Percentiles rank a stretch among this genome's conserved stretches.
Conservation (phyloP, 441 rosid species). For the Biscutella auriculata region DNA sequence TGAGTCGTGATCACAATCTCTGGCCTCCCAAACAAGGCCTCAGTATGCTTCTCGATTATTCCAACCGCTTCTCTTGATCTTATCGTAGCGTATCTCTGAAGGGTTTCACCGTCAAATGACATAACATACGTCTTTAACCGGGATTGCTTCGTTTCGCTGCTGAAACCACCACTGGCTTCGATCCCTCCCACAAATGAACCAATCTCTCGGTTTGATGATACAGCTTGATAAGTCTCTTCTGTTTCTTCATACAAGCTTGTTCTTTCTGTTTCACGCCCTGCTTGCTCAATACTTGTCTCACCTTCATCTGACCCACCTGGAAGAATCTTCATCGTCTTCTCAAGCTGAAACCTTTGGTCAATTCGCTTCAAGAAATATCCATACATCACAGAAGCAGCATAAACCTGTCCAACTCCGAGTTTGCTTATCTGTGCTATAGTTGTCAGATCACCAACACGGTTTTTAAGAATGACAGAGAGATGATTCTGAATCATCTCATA, state of each 20-base stretch:
- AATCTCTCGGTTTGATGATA: conserved; percentile 53
- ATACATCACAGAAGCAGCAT: conserved; percentile 92
- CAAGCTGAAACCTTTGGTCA: conserved; percentile 91
- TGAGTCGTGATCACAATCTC: conserved; percentile 60
- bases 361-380: conserved; percentile 87
- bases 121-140: conserved; percentile 66
- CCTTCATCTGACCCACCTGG: conserved; percentile 30
- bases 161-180: too few species aligned
- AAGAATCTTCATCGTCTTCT: conserved; percentile 74
- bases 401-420: conserved; percentile 84
- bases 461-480: conserved; percentile 65
- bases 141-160: conserved; percentile 43
- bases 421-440: conserved; percentile 75
- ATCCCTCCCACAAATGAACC: conserved; percentile 50
- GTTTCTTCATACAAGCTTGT: too few species aligned
- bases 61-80: conserved; percentile 82
- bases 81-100: conserved; percentile 77
- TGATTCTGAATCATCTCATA: conserved; percentile 93
- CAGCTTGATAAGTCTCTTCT: conserved; percentile 25
- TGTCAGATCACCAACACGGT: conserved; percentile 37
- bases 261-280: too few species aligned
- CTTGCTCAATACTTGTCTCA: conserved; percentile 23
- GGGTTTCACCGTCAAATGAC: conserved; percentile 85
- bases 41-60: conserved; percentile 88
- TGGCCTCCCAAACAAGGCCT: conserved; percentile 83